phyloP scores from a whole-genome alignment of 2,329 filamentous ascomycete genomes.

The Fragosphaeria purpurea region DNA sequence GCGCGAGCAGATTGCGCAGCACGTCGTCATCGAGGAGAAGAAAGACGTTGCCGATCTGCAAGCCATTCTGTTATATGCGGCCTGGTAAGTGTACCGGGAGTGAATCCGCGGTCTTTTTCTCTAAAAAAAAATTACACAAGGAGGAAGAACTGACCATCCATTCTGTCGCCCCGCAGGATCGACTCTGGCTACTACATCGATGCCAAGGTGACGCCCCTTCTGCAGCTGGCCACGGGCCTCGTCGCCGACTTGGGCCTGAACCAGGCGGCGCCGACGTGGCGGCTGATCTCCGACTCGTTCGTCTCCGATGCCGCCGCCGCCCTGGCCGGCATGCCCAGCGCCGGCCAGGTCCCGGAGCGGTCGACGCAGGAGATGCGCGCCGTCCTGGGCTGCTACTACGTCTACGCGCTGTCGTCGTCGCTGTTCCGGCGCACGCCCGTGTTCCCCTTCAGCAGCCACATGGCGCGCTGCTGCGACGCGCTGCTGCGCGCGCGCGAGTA shows the following conservation, averaged over 20 bases:
- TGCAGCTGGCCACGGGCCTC: conserved; percentile 29
- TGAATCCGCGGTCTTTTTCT: no score
- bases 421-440: conserved; percentile 23
- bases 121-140: no score
- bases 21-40: conserved; percentile 27
- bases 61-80: conserved; percentile 26
- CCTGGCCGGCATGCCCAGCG: conserved; percentile 1
- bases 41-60: conserved; percentile 27
- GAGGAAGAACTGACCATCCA: no score
- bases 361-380: conserved; percentile 28
- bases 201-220: conserved; percentile 24
- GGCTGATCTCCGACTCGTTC: conserved; percentile 18
- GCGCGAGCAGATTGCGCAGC: conserved; percentile 25
- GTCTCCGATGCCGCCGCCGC: conserved; percentile 23
- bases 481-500: conserved; percentile 20
- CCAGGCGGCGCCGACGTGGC: conserved; percentile 16
- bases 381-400: conserved; percentile 29
- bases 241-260: conserved; percentile 29
- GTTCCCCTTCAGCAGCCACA: conserved; percentile 23
- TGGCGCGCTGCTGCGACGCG: conserved; percentile 24
- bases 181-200: conserved; percentile 30
- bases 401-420: conserved; percentile 23
- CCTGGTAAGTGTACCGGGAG: conserved; percentile 21
- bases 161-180: conserved; percentile 18
- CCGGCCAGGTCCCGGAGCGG: conserved; percentile 14